Conservation (phyloP, 1,284 basidiomycete species). For the Jaminaea rosea region DNA sequence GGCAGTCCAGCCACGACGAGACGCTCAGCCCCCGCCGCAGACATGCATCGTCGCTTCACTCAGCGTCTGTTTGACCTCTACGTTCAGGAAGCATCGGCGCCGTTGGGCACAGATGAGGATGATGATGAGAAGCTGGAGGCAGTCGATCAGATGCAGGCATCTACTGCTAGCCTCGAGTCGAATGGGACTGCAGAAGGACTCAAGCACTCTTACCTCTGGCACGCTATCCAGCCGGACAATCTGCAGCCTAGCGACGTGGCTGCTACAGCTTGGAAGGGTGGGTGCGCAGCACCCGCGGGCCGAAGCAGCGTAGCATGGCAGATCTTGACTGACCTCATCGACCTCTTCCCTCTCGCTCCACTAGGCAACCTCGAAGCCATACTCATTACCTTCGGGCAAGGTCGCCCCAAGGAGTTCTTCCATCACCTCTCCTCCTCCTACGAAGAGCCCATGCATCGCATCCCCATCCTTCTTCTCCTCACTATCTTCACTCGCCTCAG, state of each 20-base stretch:
- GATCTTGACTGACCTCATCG: neutral
- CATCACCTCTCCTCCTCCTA: slow-evolving; percentile 35
- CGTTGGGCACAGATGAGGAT: slow-evolving; percentile 2
- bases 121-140: slow-evolving; percentile 5
- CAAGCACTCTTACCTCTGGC: neutral
- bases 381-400: slow-evolving; percentile 28
- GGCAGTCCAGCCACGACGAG: slow-evolving; percentile 13
- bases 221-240: slow-evolving; percentile 5
- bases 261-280: neutral
- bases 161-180: neutral
- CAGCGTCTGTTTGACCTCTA: slow-evolving; percentile 38
- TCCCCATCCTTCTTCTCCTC: slow-evolving; percentile 35
- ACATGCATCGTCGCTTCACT: slow-evolving; percentile 16
- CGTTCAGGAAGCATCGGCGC: slow-evolving; percentile 20
- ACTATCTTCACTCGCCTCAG: slow-evolving; percentile 37
- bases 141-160: slow-evolving; percentile 5
- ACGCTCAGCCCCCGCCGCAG: neutral
- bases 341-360: slow-evolving; percentile 16
- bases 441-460: slow-evolving; percentile 17
- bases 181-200: neutral
- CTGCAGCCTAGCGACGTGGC: neutral
- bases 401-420: slow-evolving; percentile 38
- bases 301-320: neutral
- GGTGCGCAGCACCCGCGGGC: neutral
- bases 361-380: slow-evolving; percentile 34